Evolutionary conservation across 306 rosid species (phyloP), one percentile per base, ranked within the genome.

Genomic region (Lathyrus oleraceus): DNA sequence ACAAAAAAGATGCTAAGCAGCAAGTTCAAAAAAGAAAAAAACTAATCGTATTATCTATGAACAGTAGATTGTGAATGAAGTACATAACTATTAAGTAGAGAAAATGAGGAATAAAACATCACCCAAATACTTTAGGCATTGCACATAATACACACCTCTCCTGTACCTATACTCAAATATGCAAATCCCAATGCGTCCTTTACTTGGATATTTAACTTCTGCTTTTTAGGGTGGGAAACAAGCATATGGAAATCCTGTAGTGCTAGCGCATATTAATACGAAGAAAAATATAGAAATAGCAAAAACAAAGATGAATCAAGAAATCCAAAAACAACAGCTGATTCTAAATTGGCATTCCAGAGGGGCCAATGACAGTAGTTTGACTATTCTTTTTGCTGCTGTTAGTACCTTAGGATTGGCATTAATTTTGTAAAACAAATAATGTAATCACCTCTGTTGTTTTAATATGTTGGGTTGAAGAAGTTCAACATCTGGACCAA

Each of bases 301-400:
- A 70, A 16, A 32, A 45, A 53, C 36, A 45, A 66, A 61, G 69
- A 59, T 47, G 23, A 72, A 72, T 16, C 30, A 30, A 21, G 28
- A 54, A 72, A 61, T 61, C 27, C 47, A 77, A 71, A 68, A 73
- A 68, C 81, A 62, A 81, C 67, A 94, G 97, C 95, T 95, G 99
- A 79, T 95, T 91, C 99, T 97, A 95, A 68, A 95, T 95, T 62
- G 99, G 99, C 88, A 88, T 85, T 70, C 97, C 99, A 17, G 99
- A 97, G 51, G 97, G 88, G 0, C 99, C 99, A 79, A 85, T 81
- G 39, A 95, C 96, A 20, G 99, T 95, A 38, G 99, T 95, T 83
- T 95, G 99, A 69, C 99, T 95, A 79, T 95, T 89, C 86, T 87
- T 95, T 83, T 95, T 95, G 83, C 99, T 95, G n/a, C n/a, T n/a